Percentiles rank a stretch among this genome's conserved stretches.
Conservation (phyloP, 108 stramenopile species). For the Epipyxis sp. region DNA sequence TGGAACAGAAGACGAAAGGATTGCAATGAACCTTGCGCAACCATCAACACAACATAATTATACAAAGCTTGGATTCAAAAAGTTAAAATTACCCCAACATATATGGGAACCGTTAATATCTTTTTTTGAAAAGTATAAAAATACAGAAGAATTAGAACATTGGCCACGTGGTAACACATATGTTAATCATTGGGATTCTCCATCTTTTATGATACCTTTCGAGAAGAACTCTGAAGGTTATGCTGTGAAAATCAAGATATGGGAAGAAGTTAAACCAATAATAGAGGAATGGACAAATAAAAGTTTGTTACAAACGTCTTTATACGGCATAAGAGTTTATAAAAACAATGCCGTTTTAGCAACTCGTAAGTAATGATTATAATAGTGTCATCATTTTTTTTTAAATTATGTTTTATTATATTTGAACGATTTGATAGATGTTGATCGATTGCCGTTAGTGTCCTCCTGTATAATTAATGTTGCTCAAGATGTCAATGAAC, state of each 20-base stretch:
- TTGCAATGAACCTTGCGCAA: neutral
- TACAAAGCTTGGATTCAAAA: constrained; percentile 22
- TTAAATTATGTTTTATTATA: too few relatives aligned
- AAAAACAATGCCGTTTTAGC: constrained; percentile 65
- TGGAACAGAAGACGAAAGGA: neutral
- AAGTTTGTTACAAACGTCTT: constrained; percentile 64
- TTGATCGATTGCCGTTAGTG: constrained; percentile 5
- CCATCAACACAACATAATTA: constrained; percentile 29
- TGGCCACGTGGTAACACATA: constrained; percentile 21
- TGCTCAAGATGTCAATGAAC: constrained; percentile 1
- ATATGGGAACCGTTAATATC: neutral
- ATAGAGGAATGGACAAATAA: constrained; percentile 72
- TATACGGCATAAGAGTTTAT: constrained; percentile 85
- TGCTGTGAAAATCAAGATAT: constrained; percentile 9
- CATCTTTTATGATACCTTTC: constrained; percentile 15
- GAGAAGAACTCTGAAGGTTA: neutral
- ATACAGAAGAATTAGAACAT: neutral
- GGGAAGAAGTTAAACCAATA: constrained; percentile 43
- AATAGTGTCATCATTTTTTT: neutral
- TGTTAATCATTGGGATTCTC: constrained; percentile 18
- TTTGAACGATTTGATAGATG: too few relatives aligned
- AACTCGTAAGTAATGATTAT: constrained; percentile 47
- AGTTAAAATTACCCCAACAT: neutral
- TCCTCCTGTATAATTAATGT: neutral
- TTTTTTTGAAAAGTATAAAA: constrained; percentile 19